These are phyloP conservation scores for Anethum foeniculum DNA, from an alignment of 140 eudicot genomes.

Conservation along the genomic window DNA sequence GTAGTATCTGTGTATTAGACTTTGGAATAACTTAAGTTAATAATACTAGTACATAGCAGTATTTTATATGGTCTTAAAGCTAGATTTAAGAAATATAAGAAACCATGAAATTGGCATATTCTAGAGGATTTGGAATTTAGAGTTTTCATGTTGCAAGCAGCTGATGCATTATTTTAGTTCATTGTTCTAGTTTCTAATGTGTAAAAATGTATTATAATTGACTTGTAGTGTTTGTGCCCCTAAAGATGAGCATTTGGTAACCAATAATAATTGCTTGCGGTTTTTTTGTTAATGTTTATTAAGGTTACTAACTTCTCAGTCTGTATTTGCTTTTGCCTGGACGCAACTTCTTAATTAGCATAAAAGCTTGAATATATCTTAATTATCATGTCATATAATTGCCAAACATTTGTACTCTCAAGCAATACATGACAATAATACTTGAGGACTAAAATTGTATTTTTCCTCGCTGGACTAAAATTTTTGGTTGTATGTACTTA, in stretches of 20 bases:
- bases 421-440: too few relatives aligned
- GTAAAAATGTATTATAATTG: background rate
- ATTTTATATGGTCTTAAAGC: too few relatives aligned
- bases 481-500: too few relatives aligned
- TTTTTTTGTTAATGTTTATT: background rate
- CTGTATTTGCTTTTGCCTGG: background rate
- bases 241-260: background rate
- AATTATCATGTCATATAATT: too few relatives aligned
- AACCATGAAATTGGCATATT: background rate
- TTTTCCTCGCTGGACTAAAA: too few relatives aligned
- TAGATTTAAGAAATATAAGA: background rate
- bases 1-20: background rate
- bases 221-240: background rate
- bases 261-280: background rate
- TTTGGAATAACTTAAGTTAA: background rate
- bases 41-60: background rate
- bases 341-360: too few relatives aligned
- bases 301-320: too few relatives aligned
- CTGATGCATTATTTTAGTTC: background rate
- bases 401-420: too few relatives aligned
- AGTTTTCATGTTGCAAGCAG: background rate
- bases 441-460: too few relatives aligned
- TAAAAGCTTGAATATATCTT: too few relatives aligned
- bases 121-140: background rate
- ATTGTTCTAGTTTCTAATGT: background rate